Base-by-base conservation (phyloP, 2,329 filamentous ascomycete genomes). In the Ceratocystis ficicola region DNA sequence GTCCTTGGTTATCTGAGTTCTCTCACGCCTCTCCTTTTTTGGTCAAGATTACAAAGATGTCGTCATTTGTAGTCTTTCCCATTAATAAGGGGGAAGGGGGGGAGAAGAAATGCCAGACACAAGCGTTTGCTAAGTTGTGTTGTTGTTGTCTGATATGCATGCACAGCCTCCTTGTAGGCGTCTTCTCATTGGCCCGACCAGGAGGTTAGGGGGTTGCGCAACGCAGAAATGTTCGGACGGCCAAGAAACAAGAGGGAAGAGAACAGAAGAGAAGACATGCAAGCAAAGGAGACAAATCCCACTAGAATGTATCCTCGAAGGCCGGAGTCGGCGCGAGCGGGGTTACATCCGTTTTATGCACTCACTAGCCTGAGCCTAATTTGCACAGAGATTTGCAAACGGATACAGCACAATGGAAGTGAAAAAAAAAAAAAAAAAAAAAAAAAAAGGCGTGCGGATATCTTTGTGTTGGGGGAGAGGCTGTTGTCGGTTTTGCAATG, bases 211-310 rank as follows among this genome's bases (percentile, higher is more conserved):
- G 15, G 15, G 12, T 48, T 48, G 44, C 44, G 44, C 8, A 36
- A 12, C 32, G 32, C 7, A 36, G 8, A 0, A 50, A 50, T n/a
- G 46, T 50, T 50, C 46, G 10, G 62, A 36, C 20, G 62, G 25
- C 17, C 44, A 57, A 44, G 20, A 36, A 44, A 57, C 15, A 57
- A 44, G 10, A 50, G n/a, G 6, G 52, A 28, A 44, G n/a, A 44
- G 15, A 63, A 17, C 46, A 28, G 71, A 20, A 65, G 70, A 22
- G 44, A 28, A 25, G 63, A 66, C 30, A 59, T 62, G 60, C 32
- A 20, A 50, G 5, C n/a, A 50, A 8, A 20, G 10, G 1, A 12
- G 22, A 50, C 22, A 2, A 48, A 48, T 17, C n/a, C n/a, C 20
- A 4, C 44, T 48, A 3, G 44, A 48, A 17, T 20, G 8, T 52